Conservation (phyloP, 2,329 filamentous ascomycete species). For the Paecilomyces variotii region DNA sequence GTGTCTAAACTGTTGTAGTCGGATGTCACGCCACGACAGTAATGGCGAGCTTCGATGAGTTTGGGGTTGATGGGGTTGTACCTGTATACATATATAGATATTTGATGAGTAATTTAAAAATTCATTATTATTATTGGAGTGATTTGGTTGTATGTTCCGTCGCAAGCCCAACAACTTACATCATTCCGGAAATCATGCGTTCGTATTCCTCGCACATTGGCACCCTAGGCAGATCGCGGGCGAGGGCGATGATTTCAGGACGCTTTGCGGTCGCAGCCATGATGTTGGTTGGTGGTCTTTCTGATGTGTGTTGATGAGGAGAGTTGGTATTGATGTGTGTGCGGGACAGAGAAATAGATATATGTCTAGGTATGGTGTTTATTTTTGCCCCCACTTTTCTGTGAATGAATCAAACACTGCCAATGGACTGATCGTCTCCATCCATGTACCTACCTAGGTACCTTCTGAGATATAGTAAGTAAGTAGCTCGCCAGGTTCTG, state of each 20-base stretch:
- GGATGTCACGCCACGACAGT: not conserved
- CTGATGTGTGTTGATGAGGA: too few relatives aligned
- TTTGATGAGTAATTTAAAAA: too few relatives aligned
- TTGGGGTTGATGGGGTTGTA: not conserved
- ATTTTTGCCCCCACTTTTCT: too few relatives aligned
- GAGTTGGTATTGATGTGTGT: too few relatives aligned
- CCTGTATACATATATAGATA: not conserved
- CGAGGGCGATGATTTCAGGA: conserved; percentile 22
- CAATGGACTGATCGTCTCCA: too few relatives aligned
- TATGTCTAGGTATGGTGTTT: too few relatives aligned
- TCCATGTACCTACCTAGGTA: too few relatives aligned
- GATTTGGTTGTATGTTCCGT: too few relatives aligned
- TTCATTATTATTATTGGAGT: too few relatives aligned
- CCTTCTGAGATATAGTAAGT: too few relatives aligned
- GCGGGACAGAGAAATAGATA: not conserved
- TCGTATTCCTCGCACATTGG: conserved; percentile 29
- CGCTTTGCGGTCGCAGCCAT: conserved; percentile 20
- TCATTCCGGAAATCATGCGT: conserved; percentile 28
- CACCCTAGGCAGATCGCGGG: conserved; percentile 15
- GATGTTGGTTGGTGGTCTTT: not conserved
- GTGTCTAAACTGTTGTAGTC: not conserved
- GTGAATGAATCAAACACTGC: too few relatives aligned
- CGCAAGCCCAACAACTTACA: conserved; percentile 12
- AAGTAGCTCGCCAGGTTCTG: too few relatives aligned
- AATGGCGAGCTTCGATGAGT: not conserved